phyloP scores from a whole-genome alignment of 257 asterid species.

The Lycium barbarum region DNA sequence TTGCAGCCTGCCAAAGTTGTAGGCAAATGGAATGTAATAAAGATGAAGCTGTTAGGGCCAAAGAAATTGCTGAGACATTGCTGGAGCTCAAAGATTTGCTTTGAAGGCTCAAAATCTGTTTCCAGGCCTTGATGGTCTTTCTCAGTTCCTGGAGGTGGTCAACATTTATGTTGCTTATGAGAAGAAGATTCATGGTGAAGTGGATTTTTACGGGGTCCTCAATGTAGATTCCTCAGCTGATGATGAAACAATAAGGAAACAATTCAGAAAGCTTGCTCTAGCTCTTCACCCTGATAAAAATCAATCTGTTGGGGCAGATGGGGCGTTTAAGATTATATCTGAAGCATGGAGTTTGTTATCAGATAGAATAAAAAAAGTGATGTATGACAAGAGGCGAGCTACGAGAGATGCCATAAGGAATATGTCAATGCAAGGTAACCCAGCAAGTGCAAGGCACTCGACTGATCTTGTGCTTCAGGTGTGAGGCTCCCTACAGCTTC shows the following conservation, averaged over 20 bases:
- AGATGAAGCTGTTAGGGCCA: constrained; percentile 64
- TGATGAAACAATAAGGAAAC: constrained; percentile 45
- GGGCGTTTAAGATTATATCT: constrained; percentile 62
- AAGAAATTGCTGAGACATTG: constrained; percentile 60
- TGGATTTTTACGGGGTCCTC: constrained; percentile 61
- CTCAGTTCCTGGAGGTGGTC: constrained; percentile 54
- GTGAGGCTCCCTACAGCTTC: no score
- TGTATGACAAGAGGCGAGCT: constrained; percentile 41
- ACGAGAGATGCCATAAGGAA: constrained; percentile 2
- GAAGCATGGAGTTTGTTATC: constrained; percentile 63
- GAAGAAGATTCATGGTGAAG: constrained; percentile 54
- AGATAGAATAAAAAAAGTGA: constrained; percentile 50
- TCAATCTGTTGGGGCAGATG: constrained; percentile 66
- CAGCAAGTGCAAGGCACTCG: constrained; percentile 32
- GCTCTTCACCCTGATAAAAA: constrained; percentile 76
- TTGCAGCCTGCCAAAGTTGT: neutral
- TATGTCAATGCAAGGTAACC: constrained; percentile 23
- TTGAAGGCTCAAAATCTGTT: constrained; percentile 59
- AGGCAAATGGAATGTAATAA: constrained; percentile 62
- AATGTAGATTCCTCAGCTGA: constrained; percentile 52
- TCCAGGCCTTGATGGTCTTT: constrained; percentile 66
- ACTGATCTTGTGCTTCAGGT: neutral
- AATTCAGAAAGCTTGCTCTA: constrained; percentile 55
- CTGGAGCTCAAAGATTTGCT: constrained; percentile 65
- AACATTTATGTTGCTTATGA: constrained; percentile 47